These are phyloP conservation scores for Acarospora socialis DNA, from an alignment of 2,329 filamentous ascomycete species.

Conservation along the genomic window DNA sequence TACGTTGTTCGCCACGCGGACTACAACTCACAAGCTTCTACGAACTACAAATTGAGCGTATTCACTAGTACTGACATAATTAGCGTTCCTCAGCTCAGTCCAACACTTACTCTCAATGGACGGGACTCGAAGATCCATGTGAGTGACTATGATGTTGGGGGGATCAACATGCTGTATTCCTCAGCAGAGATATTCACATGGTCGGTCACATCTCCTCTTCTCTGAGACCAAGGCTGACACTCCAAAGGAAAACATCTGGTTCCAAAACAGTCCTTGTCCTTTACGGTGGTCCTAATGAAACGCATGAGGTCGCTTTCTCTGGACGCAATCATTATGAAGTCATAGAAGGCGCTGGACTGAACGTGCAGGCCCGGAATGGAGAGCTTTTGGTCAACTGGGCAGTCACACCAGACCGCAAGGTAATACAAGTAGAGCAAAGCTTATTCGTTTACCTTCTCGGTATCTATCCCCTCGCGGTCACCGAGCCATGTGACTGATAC, in stretches of 20 bases:
- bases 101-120: slow-evolving; percentile 24
- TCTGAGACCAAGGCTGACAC: no score
- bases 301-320: slow-evolving; percentile 28
- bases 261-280: slow-evolving; percentile 22
- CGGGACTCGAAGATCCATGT: slow-evolving; percentile 32
- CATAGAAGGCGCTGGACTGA: slow-evolving; percentile 6
- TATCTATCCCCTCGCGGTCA: slow-evolving; percentile 1
- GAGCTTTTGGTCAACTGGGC: slow-evolving; percentile 6
- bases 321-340: slow-evolving; percentile 1
- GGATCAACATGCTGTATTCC: slow-evolving; percentile 28
- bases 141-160: slow-evolving; percentile 27
- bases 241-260: slow-evolving; percentile 8
- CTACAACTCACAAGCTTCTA: slow-evolving; percentile 44
- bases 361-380: not conserved
- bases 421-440: slow-evolving; percentile 22
- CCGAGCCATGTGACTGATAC: not conserved
- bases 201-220: slow-evolving; percentile 12
- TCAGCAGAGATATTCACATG: slow-evolving; percentile 32
- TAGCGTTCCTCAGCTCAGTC: slow-evolving; percentile 28
- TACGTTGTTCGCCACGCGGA: slow-evolving; percentile 54
- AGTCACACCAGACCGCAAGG: slow-evolving; percentile 16
- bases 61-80: slow-evolving; percentile 26
- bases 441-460: slow-evolving; percentile 8
- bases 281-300: slow-evolving; percentile 26
- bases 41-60: slow-evolving; percentile 45